These are phyloP conservation scores for Akanthomyces uredinophilus DNA, from an alignment of 2,329 filamentous ascomycete genomes.

Conservation along the genomic window DNA sequence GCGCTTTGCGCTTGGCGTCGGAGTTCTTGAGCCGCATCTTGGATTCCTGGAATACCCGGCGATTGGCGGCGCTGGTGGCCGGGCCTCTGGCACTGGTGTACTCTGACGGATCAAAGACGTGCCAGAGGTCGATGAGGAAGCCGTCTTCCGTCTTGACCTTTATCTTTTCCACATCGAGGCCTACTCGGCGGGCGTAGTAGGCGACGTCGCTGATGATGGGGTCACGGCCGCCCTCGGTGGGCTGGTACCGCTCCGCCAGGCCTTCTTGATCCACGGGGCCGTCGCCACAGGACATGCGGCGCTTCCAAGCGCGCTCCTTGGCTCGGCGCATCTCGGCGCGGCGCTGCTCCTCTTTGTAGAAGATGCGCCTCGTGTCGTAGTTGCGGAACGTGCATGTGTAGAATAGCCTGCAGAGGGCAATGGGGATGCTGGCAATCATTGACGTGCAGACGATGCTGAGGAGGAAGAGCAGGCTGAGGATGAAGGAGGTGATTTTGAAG, in stretches of 20 bases:
- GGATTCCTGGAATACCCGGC: constrained; percentile 52
- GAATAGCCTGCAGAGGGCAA: constrained; percentile 43
- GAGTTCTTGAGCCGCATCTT: constrained; percentile 33
- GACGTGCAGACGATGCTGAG: constrained; percentile 70
- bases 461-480: constrained; percentile 74
- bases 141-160: constrained; percentile 90
- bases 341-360: constrained; percentile 66
- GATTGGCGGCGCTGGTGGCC: constrained; percentile 38
- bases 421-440: constrained; percentile 60
- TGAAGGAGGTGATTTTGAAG: constrained; percentile 64
- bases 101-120: constrained; percentile 79
- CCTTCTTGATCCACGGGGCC: constrained; percentile 37
- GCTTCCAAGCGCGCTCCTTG: constrained; percentile 59
- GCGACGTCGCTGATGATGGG: constrained; percentile 70
- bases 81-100: constrained; percentile 45
- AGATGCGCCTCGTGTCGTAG: constrained; percentile 57
- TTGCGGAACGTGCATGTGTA: constrained; percentile 53
- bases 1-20: constrained; percentile 59
- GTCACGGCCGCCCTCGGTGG: constrained; percentile 76
- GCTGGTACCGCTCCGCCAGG: constrained; percentile 55
- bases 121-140: constrained; percentile 84
- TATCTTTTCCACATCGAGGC: constrained; percentile 77
- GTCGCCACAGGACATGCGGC: constrained; percentile 28
- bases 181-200: constrained; percentile 84
- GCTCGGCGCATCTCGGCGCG: constrained; percentile 52